Evolutionary conservation across 352 stramenopile genomes (phyloP).

Genomic region (Halophytophthora batemanensis): DNA sequence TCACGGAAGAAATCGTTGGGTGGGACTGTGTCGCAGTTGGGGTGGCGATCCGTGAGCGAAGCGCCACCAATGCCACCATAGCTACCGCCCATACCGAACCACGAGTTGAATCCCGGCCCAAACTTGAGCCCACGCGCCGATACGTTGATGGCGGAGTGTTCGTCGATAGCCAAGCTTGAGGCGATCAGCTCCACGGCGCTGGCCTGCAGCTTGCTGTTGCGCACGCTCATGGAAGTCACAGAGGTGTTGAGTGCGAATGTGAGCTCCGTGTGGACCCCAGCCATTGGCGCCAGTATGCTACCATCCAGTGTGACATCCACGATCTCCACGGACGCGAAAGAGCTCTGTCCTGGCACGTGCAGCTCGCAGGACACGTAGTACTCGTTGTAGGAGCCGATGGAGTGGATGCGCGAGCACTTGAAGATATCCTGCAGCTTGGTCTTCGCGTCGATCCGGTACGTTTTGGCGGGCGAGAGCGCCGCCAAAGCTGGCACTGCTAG

Average conservation of each 20-base stretch:
- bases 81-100: slow-evolving; percentile 55
- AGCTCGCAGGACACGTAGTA: slow-evolving; percentile 76
- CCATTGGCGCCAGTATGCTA: slow-evolving; percentile 30
- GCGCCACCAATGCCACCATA: slow-evolving; percentile 79
- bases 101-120: slow-evolving; percentile 78
- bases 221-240: slow-evolving; percentile 30
- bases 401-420: slow-evolving; percentile 60
- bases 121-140: slow-evolving; percentile 71
- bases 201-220: slow-evolving; percentile 46
- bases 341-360: slow-evolving; percentile 23
- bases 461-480: slow-evolving; percentile 7
- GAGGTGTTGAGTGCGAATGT: slow-evolving; percentile 36
- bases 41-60: slow-evolving; percentile 35
- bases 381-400: slow-evolving; percentile 82
- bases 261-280: slow-evolving; percentile 52
- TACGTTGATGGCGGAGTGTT: slow-evolving; percentile 46
- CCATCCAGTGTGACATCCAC: slow-evolving; percentile 44
- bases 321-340: slow-evolving; percentile 37
- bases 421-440: slow-evolving; percentile 54
- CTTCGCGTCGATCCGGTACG: slow-evolving; percentile 52
- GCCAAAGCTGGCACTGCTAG: no score
- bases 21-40: slow-evolving; percentile 49
- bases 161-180: slow-evolving; percentile 39
- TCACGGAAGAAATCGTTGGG: slow-evolving; percentile 59
- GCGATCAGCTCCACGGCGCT: slow-evolving; percentile 66